Base-by-base conservation (phyloP, 257 asterid species). In the Scutellaria baicalensis region DNA sequence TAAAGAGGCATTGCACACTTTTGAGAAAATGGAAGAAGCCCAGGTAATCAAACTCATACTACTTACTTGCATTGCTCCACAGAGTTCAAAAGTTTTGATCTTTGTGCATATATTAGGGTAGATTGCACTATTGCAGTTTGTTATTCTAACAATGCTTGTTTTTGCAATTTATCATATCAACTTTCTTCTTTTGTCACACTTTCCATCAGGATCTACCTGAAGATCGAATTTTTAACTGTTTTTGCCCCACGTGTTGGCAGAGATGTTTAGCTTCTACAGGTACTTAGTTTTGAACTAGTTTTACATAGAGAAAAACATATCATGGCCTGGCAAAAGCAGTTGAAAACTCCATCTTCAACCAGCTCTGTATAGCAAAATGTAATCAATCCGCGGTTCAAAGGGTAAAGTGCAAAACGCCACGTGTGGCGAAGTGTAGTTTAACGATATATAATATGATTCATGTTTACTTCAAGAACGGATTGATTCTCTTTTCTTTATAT, bases 21-120 rank as follows among this genome's bases (percentile, higher is more conserved):
- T 89, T 49, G 75, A 72, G 13, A 65, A 76, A 57, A 89, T 89
- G 94, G 87, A 42, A 66, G 75, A 82, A 76, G 88, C 85, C 64
- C 61, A 80, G 86, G 87, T 84, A 74, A 42, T 73, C 14, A 38
- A 60, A 39, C 8, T 42, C 10, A 36, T 20, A 0, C 2, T 35
- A 3, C 33, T 14, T 8, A 16, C 55, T 20, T 35, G 38, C 36
- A 16, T 42, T 57, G 59, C 5, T 20, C 44, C 3, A 64, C 63
- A 57, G 14, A 18, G 7, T 14, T 54, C 43, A 42, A 7, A 42
- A 42, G 66, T 51, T 33, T 27, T 6, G 39, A 33, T 4, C 43
- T 63, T 69, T 68, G 52, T 49, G 56, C 9, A 49, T 1, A 17
- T 14, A 49, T 14, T 48, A 48, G 7, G 33, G 33, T 27, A 1